Evolutionary conservation across 176 grass and related monocot species (phyloP), one percentile per base, ranked within the genome.

Genomic region (Saccharum spontaneum): DNA sequence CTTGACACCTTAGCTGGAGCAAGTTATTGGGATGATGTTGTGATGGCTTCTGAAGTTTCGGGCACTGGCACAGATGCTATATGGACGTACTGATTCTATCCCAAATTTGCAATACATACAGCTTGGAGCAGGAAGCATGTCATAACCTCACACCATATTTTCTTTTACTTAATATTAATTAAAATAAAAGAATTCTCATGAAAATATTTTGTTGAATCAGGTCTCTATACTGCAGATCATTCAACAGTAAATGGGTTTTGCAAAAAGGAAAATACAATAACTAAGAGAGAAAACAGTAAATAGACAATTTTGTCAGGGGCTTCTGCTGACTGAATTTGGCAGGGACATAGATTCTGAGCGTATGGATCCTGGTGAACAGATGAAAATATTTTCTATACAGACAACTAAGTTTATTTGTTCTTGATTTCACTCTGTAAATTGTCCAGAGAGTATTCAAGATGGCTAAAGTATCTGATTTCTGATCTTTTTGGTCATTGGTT

Each of bases 361-460:
- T 77, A 63, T 92, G 46, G 91, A 94, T 70, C 92, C 87, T n/a
- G 92, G 90, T 16, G 90, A 94, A 77, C 85, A 90, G 67, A 85
- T 91, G 39, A 69, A 62, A 1, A 52, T 2, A 38, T 83, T 34
- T 76, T n/a, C 20, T 59, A 22, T n/a, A 59, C 20, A 59, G 8
- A 10, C 17, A 59, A 8, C 6, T n/a, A 59, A 59, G 17, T 59
- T 59, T 59, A 59, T 59, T 59, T n/a, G 18, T 59, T n/a, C 54
- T 20, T 57, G 18, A 8, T 57, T 18, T 57, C 52, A 57, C 18
- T 57, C 18, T 7, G 52, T 22, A 57, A 57, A 57, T 57, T 57
- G 18, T 57, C 52, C 52, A 22, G 5, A 8, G 54, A 59, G 54
- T 59, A 20, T 59, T 59, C 20, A 59, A 59, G 18, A 59, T 59